These are phyloP conservation scores for Plasmodium blacklocki DNA, from an alignment of 169 alveolate genomes.

Conservation along the genomic window DNA sequence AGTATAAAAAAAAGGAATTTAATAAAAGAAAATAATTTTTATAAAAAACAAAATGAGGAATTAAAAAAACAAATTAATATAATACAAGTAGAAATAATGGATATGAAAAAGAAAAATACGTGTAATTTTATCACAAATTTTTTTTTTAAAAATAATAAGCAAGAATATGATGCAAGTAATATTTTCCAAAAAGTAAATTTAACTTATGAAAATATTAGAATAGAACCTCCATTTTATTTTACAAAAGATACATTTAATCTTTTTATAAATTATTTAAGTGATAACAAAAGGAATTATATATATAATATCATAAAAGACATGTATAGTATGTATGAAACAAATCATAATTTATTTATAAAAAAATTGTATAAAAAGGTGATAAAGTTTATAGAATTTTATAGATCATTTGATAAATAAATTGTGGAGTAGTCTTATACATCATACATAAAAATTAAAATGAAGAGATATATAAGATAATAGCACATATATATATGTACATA, in stretches of 20 bases:
- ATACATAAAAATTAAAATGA: too few species aligned
- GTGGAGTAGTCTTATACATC: background rate
- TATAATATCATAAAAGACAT: slow-evolving; percentile 1
- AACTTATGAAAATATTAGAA: background rate
- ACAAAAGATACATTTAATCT: slow-evolving; percentile 48
- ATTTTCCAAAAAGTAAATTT: slow-evolving; percentile 1
- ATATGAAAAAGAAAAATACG: slow-evolving; percentile 19
- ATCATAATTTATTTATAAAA: background rate
- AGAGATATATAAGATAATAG: background rate
- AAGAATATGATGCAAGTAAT: background rate
- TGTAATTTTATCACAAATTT: slow-evolving; percentile 18
- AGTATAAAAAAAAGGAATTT: background rate
- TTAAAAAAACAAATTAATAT: slow-evolving; percentile 41
- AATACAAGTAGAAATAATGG: slow-evolving; percentile 30
- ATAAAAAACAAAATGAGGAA: slow-evolving; percentile 38
- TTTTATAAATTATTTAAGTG: slow-evolving; percentile 21
- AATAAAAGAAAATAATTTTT: slow-evolving; percentile 45
- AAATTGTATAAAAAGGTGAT: slow-evolving; percentile 8
- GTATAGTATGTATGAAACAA: background rate
- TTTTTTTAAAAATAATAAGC: slow-evolving; percentile 35
- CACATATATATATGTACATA: background rate
- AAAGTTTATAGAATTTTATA: slow-evolving; percentile 19
- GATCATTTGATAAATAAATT: slow-evolving; percentile 21
- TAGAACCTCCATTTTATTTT: slow-evolving; percentile 23
- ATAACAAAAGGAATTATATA: slow-evolving; percentile 13